Percentiles rank a stretch among this genome's conserved stretches.
phyloP scores from a whole-genome alignment of 441 rosid genomes.

The Capsella rubella region DNA sequence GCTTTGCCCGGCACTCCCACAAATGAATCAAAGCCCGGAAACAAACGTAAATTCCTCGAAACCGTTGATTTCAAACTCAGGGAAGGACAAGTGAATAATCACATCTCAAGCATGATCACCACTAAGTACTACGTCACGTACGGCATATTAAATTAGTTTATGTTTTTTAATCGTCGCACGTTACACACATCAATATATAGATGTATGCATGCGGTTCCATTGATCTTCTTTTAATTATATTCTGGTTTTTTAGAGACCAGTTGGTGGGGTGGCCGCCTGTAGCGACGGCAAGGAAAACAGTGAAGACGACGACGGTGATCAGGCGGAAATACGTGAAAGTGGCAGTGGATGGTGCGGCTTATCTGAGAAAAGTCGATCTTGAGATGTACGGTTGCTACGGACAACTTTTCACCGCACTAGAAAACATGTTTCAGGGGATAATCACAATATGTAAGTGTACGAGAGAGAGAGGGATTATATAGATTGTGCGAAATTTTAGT shows the following conservation, averaged over 20 bases:
- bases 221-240: background rate
- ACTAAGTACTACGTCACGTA: conserved; percentile 37
- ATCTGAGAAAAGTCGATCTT: conserved; percentile 80
- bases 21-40: conserved; percentile 58
- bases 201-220: conserved; percentile 19
- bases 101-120: conserved; percentile 27
- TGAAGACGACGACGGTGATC: conserved; percentile 33
- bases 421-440: conserved; percentile 62
- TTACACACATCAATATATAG: background rate
- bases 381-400: conserved; percentile 56
- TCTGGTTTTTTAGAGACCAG: conserved; percentile 50
- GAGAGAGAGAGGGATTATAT: background rate
- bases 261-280: conserved; percentile 98
- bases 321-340: conserved; percentile 72
- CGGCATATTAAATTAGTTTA: background rate
- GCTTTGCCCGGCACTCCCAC: conserved; percentile 68
- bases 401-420: conserved; percentile 63
- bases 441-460: conserved; percentile 49
- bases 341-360: conserved; percentile 89
- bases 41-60: conserved; percentile 43
- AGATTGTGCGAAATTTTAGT: no score
- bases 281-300: conserved; percentile 33
- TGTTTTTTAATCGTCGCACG: background rate
- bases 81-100: conserved; percentile 28
- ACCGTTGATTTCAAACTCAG: conserved; percentile 42